Evolutionary conservation across 345 rosid species (phyloP).

Genomic region (Citrus reticulata): DNA sequence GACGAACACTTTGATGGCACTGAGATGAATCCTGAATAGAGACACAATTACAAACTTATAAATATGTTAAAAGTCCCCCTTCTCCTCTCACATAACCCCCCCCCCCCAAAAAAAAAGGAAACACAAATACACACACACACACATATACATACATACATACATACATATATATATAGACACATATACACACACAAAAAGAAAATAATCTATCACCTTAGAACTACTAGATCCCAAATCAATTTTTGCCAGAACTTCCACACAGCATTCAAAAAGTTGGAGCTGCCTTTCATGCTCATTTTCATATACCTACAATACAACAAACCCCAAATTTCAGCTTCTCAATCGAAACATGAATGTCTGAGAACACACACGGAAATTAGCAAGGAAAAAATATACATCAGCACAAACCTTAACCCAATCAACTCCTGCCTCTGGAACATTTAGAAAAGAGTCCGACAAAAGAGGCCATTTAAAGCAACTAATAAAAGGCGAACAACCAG

Average conservation of each 20-base stretch:
- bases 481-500: constrained; percentile 51
- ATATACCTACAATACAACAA: constrained; percentile 48
- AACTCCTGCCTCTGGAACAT: constrained; percentile 41
- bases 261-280: constrained; percentile 65
- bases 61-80: background rate
- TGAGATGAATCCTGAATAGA: constrained; percentile 41
- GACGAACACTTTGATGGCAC: constrained; percentile 42
- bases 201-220: constrained; percentile 34
- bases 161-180: background rate
- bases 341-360: constrained; percentile 7
- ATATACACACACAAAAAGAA: too few relatives aligned
- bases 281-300: constrained; percentile 40
- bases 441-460: constrained; percentile 28
- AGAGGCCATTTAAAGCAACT: constrained; percentile 32
- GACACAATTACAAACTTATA: constrained; percentile 14
- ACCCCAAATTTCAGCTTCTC: constrained; percentile 18
- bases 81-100: too few relatives aligned
- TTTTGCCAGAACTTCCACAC: constrained; percentile 69
- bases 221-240: constrained; percentile 32
- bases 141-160: too few relatives aligned
- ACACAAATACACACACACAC: too few relatives aligned
- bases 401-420: constrained; percentile 45
- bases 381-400: constrained; percentile 5
- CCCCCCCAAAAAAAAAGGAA: too few relatives aligned
- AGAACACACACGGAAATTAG: constrained; percentile 14